These are phyloP conservation scores for Nakaseomyces delphensis DNA, from an alignment of 1,139 yeast genomes.

Conservation along the genomic window DNA sequence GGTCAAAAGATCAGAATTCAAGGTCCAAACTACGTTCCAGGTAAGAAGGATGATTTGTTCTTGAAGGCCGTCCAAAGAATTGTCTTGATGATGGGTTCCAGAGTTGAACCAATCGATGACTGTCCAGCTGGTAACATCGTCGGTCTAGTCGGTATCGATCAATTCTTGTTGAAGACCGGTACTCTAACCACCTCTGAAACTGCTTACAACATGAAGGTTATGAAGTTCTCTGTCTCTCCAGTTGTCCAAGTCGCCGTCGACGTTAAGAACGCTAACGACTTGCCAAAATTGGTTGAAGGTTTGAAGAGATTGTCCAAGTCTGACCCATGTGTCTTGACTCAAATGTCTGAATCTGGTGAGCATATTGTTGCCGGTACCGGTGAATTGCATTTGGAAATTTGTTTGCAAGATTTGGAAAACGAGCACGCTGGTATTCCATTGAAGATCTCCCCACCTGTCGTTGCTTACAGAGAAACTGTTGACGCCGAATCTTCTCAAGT, in stretches of 20 bases:
- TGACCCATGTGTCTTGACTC: conserved; percentile 93
- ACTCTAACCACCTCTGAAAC: conserved; percentile 94
- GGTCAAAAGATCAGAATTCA: conserved; percentile 99
- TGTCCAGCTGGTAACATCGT: conserved; percentile 99
- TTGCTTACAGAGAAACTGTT: conserved; percentile 98
- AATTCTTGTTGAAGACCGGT: conserved; percentile 98
- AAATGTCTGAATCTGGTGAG: conserved; percentile 93
- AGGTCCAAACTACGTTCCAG: conserved; percentile 99
- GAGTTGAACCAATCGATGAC: conserved; percentile 96
- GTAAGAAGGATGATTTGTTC: conserved; percentile 97
- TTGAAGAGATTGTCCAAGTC: conserved; percentile 99
- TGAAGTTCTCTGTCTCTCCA: conserved; percentile 99
- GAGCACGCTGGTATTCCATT: conserved; percentile 99
- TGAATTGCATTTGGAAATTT: conserved; percentile 98
- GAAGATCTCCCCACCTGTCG: conserved; percentile 96
- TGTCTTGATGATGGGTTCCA: conserved; percentile 99
- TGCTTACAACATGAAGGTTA: conserved; percentile 99
- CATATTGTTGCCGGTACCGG: conserved; percentile 99
- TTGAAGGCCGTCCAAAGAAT: conserved; percentile 97
- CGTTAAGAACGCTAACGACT: conserved; percentile 98
- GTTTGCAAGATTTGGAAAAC: conserved; percentile 90
- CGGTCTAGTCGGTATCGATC: conserved; percentile 99
- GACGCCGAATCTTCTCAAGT: conserved; percentile 86
- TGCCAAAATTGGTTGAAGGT: conserved; percentile 99
- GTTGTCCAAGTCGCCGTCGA: conserved; percentile 99